phyloP scores from a whole-genome alignment of 768 basidiomycete genomes.

The Xerocomus brunneocitrinus region DNA sequence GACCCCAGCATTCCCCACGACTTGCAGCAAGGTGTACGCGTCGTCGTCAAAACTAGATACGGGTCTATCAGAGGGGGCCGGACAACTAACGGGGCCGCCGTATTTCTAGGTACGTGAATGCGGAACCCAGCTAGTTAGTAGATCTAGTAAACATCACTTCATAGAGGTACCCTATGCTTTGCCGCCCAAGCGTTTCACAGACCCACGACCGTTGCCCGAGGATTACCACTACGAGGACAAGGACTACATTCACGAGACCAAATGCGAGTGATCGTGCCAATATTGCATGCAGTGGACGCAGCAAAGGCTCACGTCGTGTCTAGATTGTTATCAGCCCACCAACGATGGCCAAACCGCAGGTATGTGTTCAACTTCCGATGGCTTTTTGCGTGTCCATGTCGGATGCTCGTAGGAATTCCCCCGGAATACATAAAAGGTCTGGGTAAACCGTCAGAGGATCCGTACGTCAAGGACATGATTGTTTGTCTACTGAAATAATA shows the following conservation, averaged over 20 bases:
- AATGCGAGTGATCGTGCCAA: conserved; percentile 37
- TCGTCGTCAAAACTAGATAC: conserved; percentile 50
- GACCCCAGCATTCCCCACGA: conserved; percentile 53
- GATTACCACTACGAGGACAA: conserved; percentile 53
- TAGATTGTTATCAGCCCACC: conserved; percentile 58
- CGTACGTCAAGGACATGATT: conserved; percentile 34
- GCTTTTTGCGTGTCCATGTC: background rate
- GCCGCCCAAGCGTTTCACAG: conserved; percentile 59
- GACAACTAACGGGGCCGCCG: conserved; percentile 55
- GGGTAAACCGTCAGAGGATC: conserved; percentile 67
- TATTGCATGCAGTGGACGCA: background rate
- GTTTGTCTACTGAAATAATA: background rate
- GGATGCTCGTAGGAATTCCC: conserved; percentile 34
- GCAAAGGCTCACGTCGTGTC: background rate
- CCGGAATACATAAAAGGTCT: conserved; percentile 60
- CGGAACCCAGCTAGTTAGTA: background rate
- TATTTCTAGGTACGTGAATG: conserved; percentile 52
- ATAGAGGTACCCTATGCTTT: conserved; percentile 72
- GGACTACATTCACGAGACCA: conserved; percentile 57
- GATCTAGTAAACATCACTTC: no score
- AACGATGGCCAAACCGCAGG: conserved; percentile 63
- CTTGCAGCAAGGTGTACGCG: conserved; percentile 38
- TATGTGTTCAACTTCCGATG: conserved; percentile 11
- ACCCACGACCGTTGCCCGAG: conserved; percentile 53
- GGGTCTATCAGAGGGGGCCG: conserved; percentile 57